Evolutionary conservation across 352 stramenopile species (phyloP), one percentile per base, ranked within the genome.

Genomic region (Pythium utonaiense): DNA sequence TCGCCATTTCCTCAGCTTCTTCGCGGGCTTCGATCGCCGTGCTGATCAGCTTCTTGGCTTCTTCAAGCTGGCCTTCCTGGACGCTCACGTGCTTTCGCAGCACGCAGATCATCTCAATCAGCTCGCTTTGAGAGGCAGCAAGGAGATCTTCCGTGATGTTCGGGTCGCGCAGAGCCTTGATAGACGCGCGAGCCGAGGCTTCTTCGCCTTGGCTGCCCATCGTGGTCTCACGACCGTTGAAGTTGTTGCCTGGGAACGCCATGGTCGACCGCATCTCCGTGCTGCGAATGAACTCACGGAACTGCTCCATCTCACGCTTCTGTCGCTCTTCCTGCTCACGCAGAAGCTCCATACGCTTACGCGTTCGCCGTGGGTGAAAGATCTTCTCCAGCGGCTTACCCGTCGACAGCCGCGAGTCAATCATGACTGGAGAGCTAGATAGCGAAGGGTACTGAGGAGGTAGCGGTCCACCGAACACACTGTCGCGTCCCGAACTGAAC

Each of bases 301-400:
- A 94, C 58, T 94, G 82, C 64, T 94, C 82, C 82, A 94, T 91
- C 63, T 94, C 84, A 27, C 74, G 74, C 57, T 89, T 86, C 58
- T 91, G 83, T 21, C 82, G 75, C 60, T 93, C 77, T 52, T 93
- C 83, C 17, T 71, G 78, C 64, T 90, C 74, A 38, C 74, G 80
- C 64, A 90, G 62, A 33, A 84, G 60, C 62, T 91, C 80, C 47
- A 86, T 54, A 13, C 81, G 78, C 24, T 78, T 77, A 3, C 74
- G 73, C n/a, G 75, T 78, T n/a, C 79, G 80, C 6, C 82, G 78
- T 12, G 82, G 84, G 58, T 92, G 83, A 33, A 94, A 74, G 31
- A 92, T 65, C 62, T 89, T 89, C 21, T 92, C 83, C 17, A 90
- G 70, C n/a, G 79, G 71, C 50, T 80, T 81, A 57, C 67, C 65